A percentile compares a stretch with the other conserved stretches of the same genome.
These are phyloP conservation scores for Pichia pseudocactophila DNA, from an alignment of 805 yeast species.

Conservation along the genomic window DNA sequence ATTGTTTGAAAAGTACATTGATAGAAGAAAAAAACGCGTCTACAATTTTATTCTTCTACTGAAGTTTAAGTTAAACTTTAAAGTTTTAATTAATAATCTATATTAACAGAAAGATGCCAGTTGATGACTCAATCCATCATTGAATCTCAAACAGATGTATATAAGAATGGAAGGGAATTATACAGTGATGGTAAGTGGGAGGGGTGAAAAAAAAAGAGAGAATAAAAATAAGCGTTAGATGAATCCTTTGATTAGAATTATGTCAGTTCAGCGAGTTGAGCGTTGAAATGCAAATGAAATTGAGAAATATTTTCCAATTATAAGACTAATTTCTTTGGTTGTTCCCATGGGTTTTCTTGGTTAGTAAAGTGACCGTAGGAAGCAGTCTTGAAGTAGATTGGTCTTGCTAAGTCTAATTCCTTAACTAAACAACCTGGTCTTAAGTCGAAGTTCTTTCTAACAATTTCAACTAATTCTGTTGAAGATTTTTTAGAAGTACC, in stretches of 20 bases:
- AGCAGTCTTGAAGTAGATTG: constrained; percentile 98
- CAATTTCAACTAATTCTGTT: constrained; percentile 83
- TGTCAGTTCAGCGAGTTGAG: constrained; percentile 24
- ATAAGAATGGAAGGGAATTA: constrained; percentile 1
- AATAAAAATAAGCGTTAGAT: constrained; percentile 1
- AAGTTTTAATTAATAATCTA: constrained; percentile 4
- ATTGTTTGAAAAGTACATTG: too few species aligned
- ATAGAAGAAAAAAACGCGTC: too few species aligned
- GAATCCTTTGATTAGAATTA: constrained; percentile 6
- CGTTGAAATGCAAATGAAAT: constrained; percentile 13
- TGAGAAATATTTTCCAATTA: constrained; percentile 17
- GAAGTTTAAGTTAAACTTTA: background rate
- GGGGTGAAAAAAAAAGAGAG: background rate
- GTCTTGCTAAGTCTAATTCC: constrained; percentile 96
- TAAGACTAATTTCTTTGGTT: constrained; percentile 71
- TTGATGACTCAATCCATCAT: constrained; percentile 18
- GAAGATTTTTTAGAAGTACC: constrained; percentile 92
- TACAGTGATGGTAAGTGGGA: constrained; percentile 4
- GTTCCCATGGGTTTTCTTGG: constrained; percentile 98
- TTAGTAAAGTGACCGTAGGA: constrained; percentile 99
- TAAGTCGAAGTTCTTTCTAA: constrained; percentile 91
- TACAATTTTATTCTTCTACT: too few species aligned
- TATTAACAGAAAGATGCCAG: constrained; percentile 17
- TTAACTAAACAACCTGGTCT: constrained; percentile 99
- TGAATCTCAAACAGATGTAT: constrained; percentile 10